Percentiles rank a stretch among this genome's conserved stretches.
Evolutionary conservation across 2,329 filamentous ascomycete species (phyloP).

Genomic region (Ophiocordyceps polyrhachis-furcata): DNA sequence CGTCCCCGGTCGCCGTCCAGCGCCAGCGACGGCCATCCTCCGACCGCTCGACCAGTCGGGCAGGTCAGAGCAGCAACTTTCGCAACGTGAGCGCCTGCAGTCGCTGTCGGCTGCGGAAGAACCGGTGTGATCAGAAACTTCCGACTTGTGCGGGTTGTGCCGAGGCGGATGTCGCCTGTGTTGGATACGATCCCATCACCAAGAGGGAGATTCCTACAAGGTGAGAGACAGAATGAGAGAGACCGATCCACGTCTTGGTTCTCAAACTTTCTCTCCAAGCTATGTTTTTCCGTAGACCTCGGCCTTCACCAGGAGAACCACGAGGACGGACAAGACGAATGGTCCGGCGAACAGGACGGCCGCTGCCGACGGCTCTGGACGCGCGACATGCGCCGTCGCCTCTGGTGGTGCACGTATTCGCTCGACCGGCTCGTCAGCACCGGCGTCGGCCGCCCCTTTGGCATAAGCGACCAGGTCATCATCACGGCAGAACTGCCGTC

Average conservation of each 20-base stretch:
- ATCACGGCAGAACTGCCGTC: constrained; percentile 93
- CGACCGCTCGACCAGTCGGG: constrained; percentile 13
- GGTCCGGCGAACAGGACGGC: neutral
- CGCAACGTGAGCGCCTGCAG: constrained; percentile 91
- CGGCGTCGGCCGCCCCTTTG: constrained; percentile 82
- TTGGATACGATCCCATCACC: constrained; percentile 90
- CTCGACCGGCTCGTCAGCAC: constrained; percentile 89
- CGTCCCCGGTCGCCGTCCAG: constrained; percentile 19
- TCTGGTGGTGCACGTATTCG: constrained; percentile 97
- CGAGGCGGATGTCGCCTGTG: constrained; percentile 79
- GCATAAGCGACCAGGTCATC: constrained; percentile 87
- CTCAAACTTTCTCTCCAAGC: constrained; percentile 18
- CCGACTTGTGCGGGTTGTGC: constrained; percentile 83
- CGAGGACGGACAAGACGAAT: constrained; percentile 54
- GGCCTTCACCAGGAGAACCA: constrained; percentile 90
- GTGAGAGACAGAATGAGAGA: constrained; percentile 27
- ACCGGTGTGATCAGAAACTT: constrained; percentile 82
- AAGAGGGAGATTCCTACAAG: constrained; percentile 88
- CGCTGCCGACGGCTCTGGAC: constrained; percentile 53
- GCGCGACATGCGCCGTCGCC: constrained; percentile 63
- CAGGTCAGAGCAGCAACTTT: constrained; percentile 47
- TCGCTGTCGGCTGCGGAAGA: constrained; percentile 79
- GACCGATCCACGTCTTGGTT: too few relatives aligned
- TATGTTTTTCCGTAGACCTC: constrained; percentile 87
- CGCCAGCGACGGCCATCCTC: constrained; percentile 16